Conservation (phyloP, 495 filamentous ascomycete genomes). For the Neurospora terricola region DNA sequence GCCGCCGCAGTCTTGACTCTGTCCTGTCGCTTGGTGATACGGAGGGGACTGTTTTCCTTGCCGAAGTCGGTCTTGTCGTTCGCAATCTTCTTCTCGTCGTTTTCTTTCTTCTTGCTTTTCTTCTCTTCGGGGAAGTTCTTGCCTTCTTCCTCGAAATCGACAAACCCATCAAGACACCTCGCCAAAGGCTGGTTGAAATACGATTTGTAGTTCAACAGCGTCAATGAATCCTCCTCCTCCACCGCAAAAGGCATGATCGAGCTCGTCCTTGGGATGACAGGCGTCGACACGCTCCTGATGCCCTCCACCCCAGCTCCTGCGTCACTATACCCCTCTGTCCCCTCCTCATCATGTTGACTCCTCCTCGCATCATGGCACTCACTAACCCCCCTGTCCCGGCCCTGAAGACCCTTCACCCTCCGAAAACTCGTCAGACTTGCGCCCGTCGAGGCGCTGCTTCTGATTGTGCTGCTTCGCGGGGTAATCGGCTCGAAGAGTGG, state of each 20-base stretch:
- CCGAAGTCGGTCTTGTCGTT: neutral
- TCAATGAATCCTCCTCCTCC: conserved; percentile 18
- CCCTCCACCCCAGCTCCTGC: neutral
- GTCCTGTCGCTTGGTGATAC: neutral
- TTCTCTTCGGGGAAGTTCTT: neutral
- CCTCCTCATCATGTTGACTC: neutral
- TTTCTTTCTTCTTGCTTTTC: neutral
- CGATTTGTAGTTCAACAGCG: conserved; percentile 17
- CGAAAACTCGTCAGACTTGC: neutral
- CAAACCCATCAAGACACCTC: conserved; percentile 14
- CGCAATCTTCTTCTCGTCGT: neutral
- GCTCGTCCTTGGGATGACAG: neutral
- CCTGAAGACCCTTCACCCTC: neutral
- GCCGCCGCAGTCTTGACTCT: neutral
- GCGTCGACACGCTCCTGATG: neutral
- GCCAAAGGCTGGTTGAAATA: conserved; percentile 18
- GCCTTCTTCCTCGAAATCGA: neutral
- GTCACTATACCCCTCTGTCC: neutral
- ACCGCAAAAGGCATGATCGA: neutral
- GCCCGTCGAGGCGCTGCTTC: neutral
- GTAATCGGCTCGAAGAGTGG: neutral
- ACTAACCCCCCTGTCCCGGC: neutral
- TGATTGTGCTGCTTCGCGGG: neutral
- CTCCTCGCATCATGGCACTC: neutral
- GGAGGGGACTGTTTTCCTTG: neutral